A percentile compares a stretch with the other conserved stretches of the same genome.
These are phyloP conservation scores for Tolypocladium inflatum DNA, from an alignment of 2,329 filamentous ascomycete genomes.

Conservation along the genomic window DNA sequence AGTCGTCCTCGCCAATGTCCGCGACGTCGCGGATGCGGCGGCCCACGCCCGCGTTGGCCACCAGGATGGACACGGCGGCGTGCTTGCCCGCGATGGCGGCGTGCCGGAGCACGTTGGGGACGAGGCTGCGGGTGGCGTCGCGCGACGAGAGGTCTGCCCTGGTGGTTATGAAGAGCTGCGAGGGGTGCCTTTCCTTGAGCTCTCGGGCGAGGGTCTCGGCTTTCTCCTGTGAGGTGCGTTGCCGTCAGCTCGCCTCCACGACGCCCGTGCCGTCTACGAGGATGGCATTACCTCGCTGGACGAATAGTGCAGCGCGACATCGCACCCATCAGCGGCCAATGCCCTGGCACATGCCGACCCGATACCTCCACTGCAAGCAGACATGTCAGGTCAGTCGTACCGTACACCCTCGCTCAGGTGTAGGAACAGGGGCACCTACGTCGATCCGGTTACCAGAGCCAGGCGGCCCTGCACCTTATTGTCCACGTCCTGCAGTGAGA, in stretches of 20 bases:
- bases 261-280: not conserved
- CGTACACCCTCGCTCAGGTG: not conserved
- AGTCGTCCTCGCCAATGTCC: constrained; percentile 23
- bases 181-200: constrained; percentile 11
- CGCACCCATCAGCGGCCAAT: constrained; percentile 24
- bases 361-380: constrained; percentile 21
- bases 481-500: constrained; percentile 12
- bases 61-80: constrained; percentile 18
- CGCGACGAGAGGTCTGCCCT: constrained; percentile 18
- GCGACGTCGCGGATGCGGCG: constrained; percentile 21
- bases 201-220: constrained; percentile 18
- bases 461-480: constrained; percentile 16
- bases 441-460: constrained; percentile 23
- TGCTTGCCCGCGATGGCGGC: constrained; percentile 11
- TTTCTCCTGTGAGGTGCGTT: constrained; percentile 14
- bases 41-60: constrained; percentile 22
- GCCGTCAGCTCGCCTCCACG: not conserved
- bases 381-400: not conserved
- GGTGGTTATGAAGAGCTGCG: constrained; percentile 16
- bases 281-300: constrained; percentile 16
- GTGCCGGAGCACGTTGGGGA: constrained; percentile 9
- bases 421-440: constrained; percentile 9
- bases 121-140: constrained; percentile 12
- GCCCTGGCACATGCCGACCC: constrained; percentile 20
- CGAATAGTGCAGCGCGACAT: constrained; percentile 23